Evolutionary conservation across 495 filamentous ascomycete genomes (phyloP), one percentile per base, ranked within the genome.

Genomic region (Podospora tetraspora): DNA sequence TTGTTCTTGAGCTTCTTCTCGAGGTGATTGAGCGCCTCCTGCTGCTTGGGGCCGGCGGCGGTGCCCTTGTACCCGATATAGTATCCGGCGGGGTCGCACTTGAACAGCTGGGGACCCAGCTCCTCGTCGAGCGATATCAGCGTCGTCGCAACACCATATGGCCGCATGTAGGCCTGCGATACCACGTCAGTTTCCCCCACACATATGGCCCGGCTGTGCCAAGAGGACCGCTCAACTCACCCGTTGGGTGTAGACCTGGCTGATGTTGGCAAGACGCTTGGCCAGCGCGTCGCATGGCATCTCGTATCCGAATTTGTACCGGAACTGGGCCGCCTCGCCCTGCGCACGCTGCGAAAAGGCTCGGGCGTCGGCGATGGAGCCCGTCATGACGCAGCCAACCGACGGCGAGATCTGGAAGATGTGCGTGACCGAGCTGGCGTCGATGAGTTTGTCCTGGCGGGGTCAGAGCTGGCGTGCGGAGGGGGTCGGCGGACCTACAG

Each of bases 1-100:
- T 96, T 97, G 89, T 96, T 97, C 88, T 98, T 98, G 82, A 99
- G 88, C 87, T 97, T 97, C 90, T 97, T 97, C 87, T 99, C 95
- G 63, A 99, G 84, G 76, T 93, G 90, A 78, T 98, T 99, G 76
- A 97, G 87, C 71, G 95, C 95, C 85, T 99, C 95, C 79, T 99
- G 95, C 64, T 96, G 92, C 82, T 99, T 99, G 61, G 95, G 95
- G 6, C 95, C 95, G 2, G 95, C 93, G 59, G 95, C 92, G 11
- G 95, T 97, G 64, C 92, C 95, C 84, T 98, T 99, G 88, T 97
- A 99, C 62, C 95, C 95, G 64, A 92, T 91, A 76, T 94, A 98
- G 84, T 99, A 99, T 22, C 95, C 95, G 62, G 95, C 95, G 27
- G 95, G 95, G 78, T 99, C 95, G 77, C 92, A 97, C 81, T 98